These are phyloP conservation scores for Cyberlindnera mrakii DNA, from an alignment of 805 yeast genomes.

Conservation along the genomic window DNA sequence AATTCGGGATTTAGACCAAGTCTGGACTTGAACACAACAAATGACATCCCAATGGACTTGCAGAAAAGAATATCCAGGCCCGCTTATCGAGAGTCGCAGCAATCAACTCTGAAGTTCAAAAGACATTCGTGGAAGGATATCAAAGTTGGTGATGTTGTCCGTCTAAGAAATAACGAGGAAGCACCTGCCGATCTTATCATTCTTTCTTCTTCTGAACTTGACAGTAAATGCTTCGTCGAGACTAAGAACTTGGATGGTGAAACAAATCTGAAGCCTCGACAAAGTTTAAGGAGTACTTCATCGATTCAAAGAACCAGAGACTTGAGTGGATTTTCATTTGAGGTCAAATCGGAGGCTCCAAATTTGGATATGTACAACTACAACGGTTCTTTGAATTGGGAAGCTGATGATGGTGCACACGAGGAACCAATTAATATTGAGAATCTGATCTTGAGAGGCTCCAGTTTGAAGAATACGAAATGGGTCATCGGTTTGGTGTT, in stretches of 20 bases:
- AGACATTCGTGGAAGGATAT: constrained; percentile 58
- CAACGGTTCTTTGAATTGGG: constrained; percentile 58
- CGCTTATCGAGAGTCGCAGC: neutral
- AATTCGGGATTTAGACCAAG: neutral
- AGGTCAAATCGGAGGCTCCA: constrained; percentile 77
- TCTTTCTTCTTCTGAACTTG: constrained; percentile 41
- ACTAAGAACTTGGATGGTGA: constrained; percentile 81
- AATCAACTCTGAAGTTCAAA: constrained; percentile 20
- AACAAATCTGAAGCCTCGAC: constrained; percentile 68
- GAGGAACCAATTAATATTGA: constrained; percentile 60
- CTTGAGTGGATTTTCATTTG: constrained; percentile 43
- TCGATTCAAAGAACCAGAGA: constrained; percentile 41
- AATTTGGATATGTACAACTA: constrained; percentile 69
- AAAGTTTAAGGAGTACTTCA: constrained; percentile 56
- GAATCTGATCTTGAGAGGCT: constrained; percentile 67
- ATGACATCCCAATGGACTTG: constrained; percentile 1
- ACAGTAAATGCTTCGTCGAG: constrained; percentile 65
- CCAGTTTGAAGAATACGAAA: constrained; percentile 67
- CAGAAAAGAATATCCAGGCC: constrained; percentile 5
- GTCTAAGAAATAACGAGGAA: constrained; percentile 70
- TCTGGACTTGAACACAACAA: constrained; percentile 2
- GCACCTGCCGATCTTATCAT: constrained; percentile 71
- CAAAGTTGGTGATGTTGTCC: constrained; percentile 64
- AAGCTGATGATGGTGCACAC: constrained; percentile 29
- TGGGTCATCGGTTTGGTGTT: constrained; percentile 75